Base-by-base conservation (phyloP, 305 asterid genomes). In the Fraxinus latifolia region DNA sequence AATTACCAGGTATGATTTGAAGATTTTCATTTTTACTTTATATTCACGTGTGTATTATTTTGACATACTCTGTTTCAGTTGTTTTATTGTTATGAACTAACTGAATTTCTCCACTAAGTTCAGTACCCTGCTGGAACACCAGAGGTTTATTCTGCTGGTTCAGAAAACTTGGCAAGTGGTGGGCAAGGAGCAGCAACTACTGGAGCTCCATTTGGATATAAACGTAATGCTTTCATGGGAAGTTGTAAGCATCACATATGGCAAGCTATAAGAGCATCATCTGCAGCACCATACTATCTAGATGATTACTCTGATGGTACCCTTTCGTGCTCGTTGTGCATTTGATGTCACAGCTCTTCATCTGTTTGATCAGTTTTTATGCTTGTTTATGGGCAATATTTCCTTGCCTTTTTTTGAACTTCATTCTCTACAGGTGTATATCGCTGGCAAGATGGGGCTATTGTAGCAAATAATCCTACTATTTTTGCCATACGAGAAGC, bases 371-470 rank as follows among this genome's bases (percentile, higher is more conserved):
- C 75, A 76, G 42, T 75, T 27, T 25, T 31, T 42, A 2, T 47
- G 77, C 77, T 77, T 71, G 12, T 74, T 77, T 75, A 76, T 67
- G 39, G 44, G 75, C 60, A 78, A 67, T 23, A 71, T 82, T 68
- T 34, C 47, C 34, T 71, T 31, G 36, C 76, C 76, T 55, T 15
- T 50, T 50, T 76, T 47, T 68, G 36, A 25, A 42, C 62, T 17
- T 71, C 83, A 50, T 79, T 77, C 79, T 83, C 74, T 50, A 19
- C 89, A 96, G 99, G 96, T 80, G 84, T 83, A 82, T 80, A 87
- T 86, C 98, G 98, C 85, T 96, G 98, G 98, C 99, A 95, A 91
- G 99, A 96, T 91, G 99, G 99, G 85, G 99, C 99, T 79, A 96
- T 96, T 86, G 98, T 95, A 55, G 99, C 99, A 53, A 96, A 96